Evolutionary conservation across 2,329 filamentous ascomycete genomes (phyloP).

Genomic region (Ophiostoma novo-ulmi): DNA sequence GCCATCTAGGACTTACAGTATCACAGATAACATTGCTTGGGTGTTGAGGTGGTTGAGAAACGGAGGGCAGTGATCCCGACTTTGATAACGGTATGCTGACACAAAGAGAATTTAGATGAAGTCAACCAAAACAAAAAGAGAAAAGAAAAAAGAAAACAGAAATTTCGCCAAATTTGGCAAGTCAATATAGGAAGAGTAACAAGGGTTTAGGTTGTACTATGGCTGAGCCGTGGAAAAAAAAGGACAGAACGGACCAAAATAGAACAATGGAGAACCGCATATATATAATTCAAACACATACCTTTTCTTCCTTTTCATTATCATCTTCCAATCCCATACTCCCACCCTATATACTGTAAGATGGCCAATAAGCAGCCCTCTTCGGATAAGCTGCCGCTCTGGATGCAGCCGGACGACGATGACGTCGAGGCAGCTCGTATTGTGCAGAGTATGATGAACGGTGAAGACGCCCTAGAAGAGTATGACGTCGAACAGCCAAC

Average conservation of each 20-base stretch:
- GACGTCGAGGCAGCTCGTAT: neutral
- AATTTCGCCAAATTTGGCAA: too few relatives aligned
- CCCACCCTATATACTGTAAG: neutral
- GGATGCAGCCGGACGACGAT: constrained; percentile 14
- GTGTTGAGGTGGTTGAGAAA: too few relatives aligned
- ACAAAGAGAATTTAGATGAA: neutral
- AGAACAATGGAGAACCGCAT: neutral
- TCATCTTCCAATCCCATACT: neutral
- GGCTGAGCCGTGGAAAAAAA: too few relatives aligned
- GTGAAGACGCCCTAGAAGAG: neutral
- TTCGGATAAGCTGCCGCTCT: neutral
- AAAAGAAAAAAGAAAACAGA: too few relatives aligned
- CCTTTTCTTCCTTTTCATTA: neutral
- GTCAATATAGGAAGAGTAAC: neutral
- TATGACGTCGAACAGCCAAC: neutral
- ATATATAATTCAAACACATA: neutral
- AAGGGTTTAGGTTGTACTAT: neutral
- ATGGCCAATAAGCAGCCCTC: constrained; percentile 7
- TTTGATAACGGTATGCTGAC: too few relatives aligned
- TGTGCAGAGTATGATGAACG: neutral
- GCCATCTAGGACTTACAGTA: too few relatives aligned
- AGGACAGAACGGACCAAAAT: neutral
- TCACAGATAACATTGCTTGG: too few relatives aligned
- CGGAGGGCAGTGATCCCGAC: too few relatives aligned
- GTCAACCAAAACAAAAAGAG: too few relatives aligned